Evolutionary conservation across 441 rosid genomes (phyloP).

Genomic region (Macaranga tanarius): DNA sequence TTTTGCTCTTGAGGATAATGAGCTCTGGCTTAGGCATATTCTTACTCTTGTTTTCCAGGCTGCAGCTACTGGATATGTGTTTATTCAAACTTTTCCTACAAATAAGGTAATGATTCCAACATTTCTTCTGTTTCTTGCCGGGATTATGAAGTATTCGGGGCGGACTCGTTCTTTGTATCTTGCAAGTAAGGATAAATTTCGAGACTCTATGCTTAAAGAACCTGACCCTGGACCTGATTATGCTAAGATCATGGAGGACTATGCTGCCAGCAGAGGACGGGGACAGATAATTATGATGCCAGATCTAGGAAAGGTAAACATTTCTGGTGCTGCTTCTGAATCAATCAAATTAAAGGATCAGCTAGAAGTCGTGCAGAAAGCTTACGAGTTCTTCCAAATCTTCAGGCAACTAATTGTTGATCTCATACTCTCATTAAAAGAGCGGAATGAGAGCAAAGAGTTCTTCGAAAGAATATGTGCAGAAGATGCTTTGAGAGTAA

Average conservation of each 20-base stretch:
- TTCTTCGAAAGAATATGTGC: slow-evolving; percentile 34
- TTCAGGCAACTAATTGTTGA: slow-evolving; percentile 37
- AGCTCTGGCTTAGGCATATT: slow-evolving; percentile 55
- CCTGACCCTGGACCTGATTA: slow-evolving; percentile 45
- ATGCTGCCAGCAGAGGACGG: slow-evolving; percentile 32
- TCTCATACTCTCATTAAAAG: slow-evolving; percentile 4
- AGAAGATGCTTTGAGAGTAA: slow-evolving; percentile 39
- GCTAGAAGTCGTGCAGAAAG: slow-evolving; percentile 33
- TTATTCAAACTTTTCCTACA: slow-evolving; percentile 33
- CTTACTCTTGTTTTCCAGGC: slow-evolving; percentile 43
- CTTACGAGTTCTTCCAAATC: slow-evolving; percentile 33
- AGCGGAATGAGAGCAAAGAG: slow-evolving; percentile 33
- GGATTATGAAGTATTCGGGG: slow-evolving; percentile 48
- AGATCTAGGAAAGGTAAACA: slow-evolving; percentile 36
- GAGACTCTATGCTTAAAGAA: slow-evolving; percentile 38
- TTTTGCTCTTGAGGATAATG: slow-evolving; percentile 56
- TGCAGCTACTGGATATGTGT: slow-evolving; percentile 42
- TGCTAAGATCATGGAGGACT: slow-evolving; percentile 56
- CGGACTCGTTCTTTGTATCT: slow-evolving; percentile 52
- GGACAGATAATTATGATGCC: slow-evolving; percentile 27
- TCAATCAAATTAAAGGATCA: neutral
- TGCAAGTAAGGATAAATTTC: slow-evolving; percentile 50
- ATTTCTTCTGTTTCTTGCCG: slow-evolving; percentile 41
- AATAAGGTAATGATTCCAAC: slow-evolving; percentile 40
- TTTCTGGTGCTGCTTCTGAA: neutral